These are phyloP conservation scores for Coniochaeta sp. DNA, from an alignment of 2,329 filamentous ascomycete genomes.

Conservation along the genomic window DNA sequence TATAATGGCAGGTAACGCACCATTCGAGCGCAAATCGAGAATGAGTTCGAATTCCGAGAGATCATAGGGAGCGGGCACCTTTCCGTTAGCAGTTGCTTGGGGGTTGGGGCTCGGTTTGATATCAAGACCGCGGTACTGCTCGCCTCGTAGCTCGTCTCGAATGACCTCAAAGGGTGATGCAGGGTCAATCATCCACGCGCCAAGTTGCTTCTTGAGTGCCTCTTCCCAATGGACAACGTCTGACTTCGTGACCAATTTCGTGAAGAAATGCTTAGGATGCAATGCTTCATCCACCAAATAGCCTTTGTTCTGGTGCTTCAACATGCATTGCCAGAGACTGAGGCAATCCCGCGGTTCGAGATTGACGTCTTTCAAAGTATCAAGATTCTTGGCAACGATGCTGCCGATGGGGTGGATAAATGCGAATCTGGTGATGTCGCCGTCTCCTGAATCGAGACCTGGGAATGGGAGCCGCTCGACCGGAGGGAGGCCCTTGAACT, in stretches of 20 bases:
- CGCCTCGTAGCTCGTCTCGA: constrained; percentile 33
- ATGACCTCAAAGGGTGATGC: constrained; percentile 33
- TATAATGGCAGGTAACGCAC: constrained; percentile 64
- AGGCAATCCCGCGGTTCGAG: constrained; percentile 68
- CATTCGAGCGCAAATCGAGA: constrained; percentile 47
- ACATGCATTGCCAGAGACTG: constrained; percentile 58
- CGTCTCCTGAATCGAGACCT: constrained; percentile 35
- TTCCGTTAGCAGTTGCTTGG: neutral
- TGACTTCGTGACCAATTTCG: constrained; percentile 51
- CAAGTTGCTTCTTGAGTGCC: constrained; percentile 49
- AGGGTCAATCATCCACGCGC: constrained; percentile 50
- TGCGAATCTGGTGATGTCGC: constrained; percentile 39
- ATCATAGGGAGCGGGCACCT: constrained; percentile 30
- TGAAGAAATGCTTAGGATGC: constrained; percentile 40
- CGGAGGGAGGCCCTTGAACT: constrained; percentile 44
- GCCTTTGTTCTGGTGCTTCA: constrained; percentile 41
- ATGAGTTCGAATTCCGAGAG: constrained; percentile 41
- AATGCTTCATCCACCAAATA: constrained; percentile 44
- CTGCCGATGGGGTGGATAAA: constrained; percentile 62
- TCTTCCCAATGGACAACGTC: constrained; percentile 62
- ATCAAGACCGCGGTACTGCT: neutral
- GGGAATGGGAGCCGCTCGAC: constrained; percentile 32
- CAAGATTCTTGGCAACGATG: constrained; percentile 44
- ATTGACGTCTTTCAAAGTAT: constrained; percentile 58
- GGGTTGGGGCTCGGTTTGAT: neutral